Evolutionary conservation across 2,329 filamentous ascomycete genomes (phyloP).

Genomic region (Talaromyces atroroseus): DNA sequence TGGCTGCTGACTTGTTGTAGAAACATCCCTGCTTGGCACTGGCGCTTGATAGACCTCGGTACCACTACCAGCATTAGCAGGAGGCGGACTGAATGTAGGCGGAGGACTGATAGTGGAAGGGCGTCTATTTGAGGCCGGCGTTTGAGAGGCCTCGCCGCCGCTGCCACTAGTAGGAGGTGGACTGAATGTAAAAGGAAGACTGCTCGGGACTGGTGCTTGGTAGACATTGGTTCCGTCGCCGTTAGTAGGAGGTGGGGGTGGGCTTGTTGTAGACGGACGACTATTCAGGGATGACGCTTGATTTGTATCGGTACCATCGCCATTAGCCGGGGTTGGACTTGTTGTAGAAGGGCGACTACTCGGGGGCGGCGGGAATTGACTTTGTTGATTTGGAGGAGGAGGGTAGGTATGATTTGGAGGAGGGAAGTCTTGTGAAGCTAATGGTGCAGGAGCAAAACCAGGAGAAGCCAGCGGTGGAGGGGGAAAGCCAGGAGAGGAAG

Average conservation of each 20-base stretch:
- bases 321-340: conserved; percentile 1
- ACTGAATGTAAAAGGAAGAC: not conserved
- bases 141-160: not conserved
- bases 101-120: too few relatives aligned
- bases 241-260: not conserved
- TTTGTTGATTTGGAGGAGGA: conserved; percentile 1
- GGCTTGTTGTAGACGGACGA: conserved; percentile 5
- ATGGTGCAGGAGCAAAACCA: conserved; percentile 18
- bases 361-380: conserved; percentile 9
- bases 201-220: not conserved
- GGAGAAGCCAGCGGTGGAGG: conserved; percentile 19
- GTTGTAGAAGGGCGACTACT: conserved; percentile 3
- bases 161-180: conserved; percentile 13
- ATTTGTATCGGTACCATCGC: not conserved
- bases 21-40: not conserved
- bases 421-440: conserved; percentile 18
- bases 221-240: not conserved
- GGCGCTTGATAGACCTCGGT: not conserved
- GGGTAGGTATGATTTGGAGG: conserved; percentile 18
- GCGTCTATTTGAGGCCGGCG: too few relatives aligned
- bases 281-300: not conserved
- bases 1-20: not conserved
- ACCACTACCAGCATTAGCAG: not conserved
- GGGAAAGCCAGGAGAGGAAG: conserved; percentile 15
- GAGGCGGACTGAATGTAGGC: too few relatives aligned